phyloP scores from a whole-genome alignment of 2,329 filamentous ascomycete species.

The Aspergillus flavus region DNA sequence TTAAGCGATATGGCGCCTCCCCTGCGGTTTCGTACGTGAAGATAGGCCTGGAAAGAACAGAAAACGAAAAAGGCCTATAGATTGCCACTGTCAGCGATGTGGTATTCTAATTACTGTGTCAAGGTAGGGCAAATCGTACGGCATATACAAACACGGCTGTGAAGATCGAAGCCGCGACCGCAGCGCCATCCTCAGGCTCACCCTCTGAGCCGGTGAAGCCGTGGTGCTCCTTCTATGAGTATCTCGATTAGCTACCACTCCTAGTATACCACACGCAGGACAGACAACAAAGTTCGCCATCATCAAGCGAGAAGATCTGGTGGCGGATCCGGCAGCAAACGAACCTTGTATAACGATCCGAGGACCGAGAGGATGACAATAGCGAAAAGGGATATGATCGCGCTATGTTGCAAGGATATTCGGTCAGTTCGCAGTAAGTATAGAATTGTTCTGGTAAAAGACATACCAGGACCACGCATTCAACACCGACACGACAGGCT shows the following conservation, averaged over 20 bases:
- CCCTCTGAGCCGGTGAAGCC: conserved; percentile 77
- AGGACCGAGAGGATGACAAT: conserved; percentile 67
- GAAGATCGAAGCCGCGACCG: conserved; percentile 83
- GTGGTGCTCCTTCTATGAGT: conserved; percentile 68
- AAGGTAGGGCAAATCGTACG: conserved; percentile 58
- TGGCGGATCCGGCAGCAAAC: conserved; percentile 27
- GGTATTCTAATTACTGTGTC: not conserved
- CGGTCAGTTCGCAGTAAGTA: conserved; percentile 13
- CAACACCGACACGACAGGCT: conserved; percentile 87
- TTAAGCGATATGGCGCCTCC: conserved; percentile 80
- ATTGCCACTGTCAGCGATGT: conserved; percentile 18
- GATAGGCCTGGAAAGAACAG: conserved; percentile 83
- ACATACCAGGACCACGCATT: conserved; percentile 94
- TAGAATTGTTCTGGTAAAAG: not conserved
- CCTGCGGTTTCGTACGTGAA: conserved; percentile 81
- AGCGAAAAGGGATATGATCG: conserved; percentile 66
- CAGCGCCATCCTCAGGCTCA: conserved; percentile 70
- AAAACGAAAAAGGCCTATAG: conserved; percentile 82
- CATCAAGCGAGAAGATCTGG: conserved; percentile 4
- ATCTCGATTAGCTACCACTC: conserved; percentile 1
- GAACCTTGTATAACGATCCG: conserved; percentile 72
- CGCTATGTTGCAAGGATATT: conserved; percentile 55
- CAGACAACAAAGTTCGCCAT: conserved; percentile 3
- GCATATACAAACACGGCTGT: conserved; percentile 84
- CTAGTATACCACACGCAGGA: not conserved